These are phyloP conservation scores for Aspergillus fumigatus DNA, from an alignment of 2,329 filamentous ascomycete genomes.

Conservation along the genomic window DNA sequence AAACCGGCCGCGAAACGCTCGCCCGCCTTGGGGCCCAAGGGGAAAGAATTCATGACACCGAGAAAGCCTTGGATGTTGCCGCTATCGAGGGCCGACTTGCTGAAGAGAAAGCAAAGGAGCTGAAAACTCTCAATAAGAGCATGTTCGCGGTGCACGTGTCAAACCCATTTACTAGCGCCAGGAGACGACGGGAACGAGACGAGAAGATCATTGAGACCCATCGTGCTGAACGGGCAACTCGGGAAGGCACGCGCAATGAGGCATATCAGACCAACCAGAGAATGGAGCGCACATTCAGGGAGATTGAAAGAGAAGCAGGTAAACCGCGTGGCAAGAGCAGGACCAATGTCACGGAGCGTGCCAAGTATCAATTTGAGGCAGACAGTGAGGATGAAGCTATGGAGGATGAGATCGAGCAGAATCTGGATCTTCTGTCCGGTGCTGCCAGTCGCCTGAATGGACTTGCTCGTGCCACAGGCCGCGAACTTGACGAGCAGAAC, in stretches of 20 bases:
- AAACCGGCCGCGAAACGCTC: conserved; percentile 67
- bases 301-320: conserved; percentile 52
- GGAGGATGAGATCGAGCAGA: conserved; percentile 66
- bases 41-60: conserved; percentile 75
- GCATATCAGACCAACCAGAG: conserved; percentile 54
- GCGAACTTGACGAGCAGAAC: conserved; percentile 74
- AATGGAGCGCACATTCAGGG: conserved; percentile 60
- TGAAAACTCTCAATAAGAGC: conserved; percentile 79
- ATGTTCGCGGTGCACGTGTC: conserved; percentile 84
- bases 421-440: conserved; percentile 56
- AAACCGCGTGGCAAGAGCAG: conserved; percentile 49
- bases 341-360: conserved; percentile 55
- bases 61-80: conserved; percentile 76
- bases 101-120: conserved; percentile 73
- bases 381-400: conserved; percentile 66
- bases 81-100: conserved; percentile 70
- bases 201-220: conserved; percentile 64
- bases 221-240: conserved; percentile 51
- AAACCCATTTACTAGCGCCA: conserved; percentile 71
- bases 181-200: conserved; percentile 61
- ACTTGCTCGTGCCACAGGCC: conserved; percentile 68
- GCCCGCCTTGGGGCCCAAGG: conserved; percentile 72
- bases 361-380: conserved; percentile 76
- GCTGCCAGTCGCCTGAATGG: conserved; percentile 67
- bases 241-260: conserved; percentile 53